A percentile compares a stretch with the other conserved stretches of the same genome.
Evolutionary conservation across 495 filamentous ascomycete species (phyloP).

Genomic region (Neurospora sp.): DNA sequence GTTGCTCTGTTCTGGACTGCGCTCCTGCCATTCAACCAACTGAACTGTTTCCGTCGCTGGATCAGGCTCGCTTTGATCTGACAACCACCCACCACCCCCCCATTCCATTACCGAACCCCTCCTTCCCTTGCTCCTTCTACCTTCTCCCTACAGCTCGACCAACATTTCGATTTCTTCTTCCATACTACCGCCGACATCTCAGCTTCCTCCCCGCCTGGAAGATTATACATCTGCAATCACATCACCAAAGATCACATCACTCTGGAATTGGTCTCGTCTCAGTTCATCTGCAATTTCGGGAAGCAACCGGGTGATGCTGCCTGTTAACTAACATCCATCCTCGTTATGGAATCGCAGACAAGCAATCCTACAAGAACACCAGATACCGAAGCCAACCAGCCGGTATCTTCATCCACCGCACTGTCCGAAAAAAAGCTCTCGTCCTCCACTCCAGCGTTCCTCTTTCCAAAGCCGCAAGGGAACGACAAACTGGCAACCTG

Average conservation of each 20-base stretch:
- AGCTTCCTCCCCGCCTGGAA: neutral
- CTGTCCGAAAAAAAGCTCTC: conserved; percentile 9
- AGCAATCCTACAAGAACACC: conserved; percentile 3
- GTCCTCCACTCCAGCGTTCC: conserved; percentile 31
- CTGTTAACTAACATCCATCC: conserved; percentile 4
- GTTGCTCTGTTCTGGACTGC: neutral
- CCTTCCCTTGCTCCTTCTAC: neutral
- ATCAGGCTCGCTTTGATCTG: neutral
- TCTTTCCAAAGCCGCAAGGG: conserved; percentile 39
- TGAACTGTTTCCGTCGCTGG: neutral
- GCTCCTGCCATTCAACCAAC: neutral
- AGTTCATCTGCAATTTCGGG: neutral
- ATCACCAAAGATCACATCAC: neutral
- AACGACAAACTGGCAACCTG: conserved; percentile 41
- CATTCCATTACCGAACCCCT: neutral
- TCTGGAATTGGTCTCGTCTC: neutral
- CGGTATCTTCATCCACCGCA: neutral
- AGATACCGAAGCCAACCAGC: conserved; percentile 1
- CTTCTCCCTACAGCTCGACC: neutral
- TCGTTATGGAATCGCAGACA: conserved; percentile 38
- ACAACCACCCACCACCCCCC: neutral
- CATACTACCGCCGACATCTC: neutral
- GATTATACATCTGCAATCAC: neutral
- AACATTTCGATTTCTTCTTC: neutral
- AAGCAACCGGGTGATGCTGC: neutral